These are phyloP conservation scores for Aspergillus fructus DNA, from an alignment of 2,329 filamentous ascomycete species.

Conservation along the genomic window DNA sequence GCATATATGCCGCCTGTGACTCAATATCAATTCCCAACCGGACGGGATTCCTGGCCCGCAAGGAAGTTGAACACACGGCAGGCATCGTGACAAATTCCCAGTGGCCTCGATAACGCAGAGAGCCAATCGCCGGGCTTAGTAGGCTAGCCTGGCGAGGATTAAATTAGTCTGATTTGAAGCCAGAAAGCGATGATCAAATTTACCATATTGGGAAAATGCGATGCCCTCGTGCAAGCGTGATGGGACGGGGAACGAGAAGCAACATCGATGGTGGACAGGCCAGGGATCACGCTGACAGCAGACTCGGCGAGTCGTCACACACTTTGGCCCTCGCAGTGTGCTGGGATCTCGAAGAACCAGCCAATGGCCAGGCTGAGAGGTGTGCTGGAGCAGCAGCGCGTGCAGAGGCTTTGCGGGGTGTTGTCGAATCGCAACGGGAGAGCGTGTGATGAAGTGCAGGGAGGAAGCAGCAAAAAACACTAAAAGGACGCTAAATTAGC, in stretches of 20 bases:
- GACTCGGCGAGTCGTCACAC: background rate
- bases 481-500: conserved; percentile 15
- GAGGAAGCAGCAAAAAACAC: background rate
- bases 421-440: conserved; percentile 7
- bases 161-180: background rate
- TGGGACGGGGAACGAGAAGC: background rate
- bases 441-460: conserved; percentile 15
- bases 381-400: background rate
- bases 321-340: background rate
- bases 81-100: conserved; percentile 7
- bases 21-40: no score
- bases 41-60: no score
- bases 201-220: conserved; percentile 17
- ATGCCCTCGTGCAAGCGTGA: background rate
- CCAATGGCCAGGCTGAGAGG: conserved; percentile 9
- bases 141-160: background rate
- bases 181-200: background rate
- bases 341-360: conserved; percentile 2
- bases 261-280: background rate
- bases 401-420: conserved; percentile 14
- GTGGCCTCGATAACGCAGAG: background rate
- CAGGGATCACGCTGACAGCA: conserved; percentile 8
- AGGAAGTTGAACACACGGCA: conserved; percentile 3
- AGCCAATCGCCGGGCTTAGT: background rate
- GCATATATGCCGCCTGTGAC: no score